Conservation (phyloP, 2,329 filamentous ascomycete species). For the Xylariaceae sp. region DNA sequence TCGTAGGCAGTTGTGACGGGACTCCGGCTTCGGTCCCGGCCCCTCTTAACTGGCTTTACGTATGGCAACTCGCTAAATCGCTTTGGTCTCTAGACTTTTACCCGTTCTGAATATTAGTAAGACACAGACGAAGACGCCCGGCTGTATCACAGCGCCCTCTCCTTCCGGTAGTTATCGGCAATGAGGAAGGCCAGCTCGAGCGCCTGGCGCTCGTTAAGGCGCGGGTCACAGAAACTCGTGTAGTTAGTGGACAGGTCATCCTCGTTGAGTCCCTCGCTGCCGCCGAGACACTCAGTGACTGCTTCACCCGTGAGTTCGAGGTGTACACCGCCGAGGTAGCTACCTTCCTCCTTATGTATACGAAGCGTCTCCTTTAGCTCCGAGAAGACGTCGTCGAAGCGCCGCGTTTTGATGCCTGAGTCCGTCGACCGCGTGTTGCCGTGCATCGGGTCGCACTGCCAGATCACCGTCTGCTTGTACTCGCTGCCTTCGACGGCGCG, state of each 20-base stretch:
- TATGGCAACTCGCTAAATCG: no score
- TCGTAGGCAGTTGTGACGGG: no score
- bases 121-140: no score
- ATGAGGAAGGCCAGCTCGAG: slow-evolving; percentile 91
- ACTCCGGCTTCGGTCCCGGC: no score
- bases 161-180: slow-evolving; percentile 65
- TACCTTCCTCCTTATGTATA: slow-evolving; percentile 77
- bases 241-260: slow-evolving; percentile 87
- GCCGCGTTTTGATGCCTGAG: slow-evolving; percentile 81
- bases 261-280: slow-evolving; percentile 79
- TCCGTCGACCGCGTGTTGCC: slow-evolving; percentile 68
- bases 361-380: slow-evolving; percentile 78
- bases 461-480: slow-evolving; percentile 64
- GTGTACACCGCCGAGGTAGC: slow-evolving; percentile 89
- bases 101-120: no score
- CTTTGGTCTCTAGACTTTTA: no score
- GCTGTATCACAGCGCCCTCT: slow-evolving; percentile 25
- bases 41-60: no score
- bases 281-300: slow-evolving; percentile 92
- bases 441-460: slow-evolving; percentile 99
- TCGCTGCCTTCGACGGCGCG: slow-evolving; percentile 78
- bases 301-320: slow-evolving; percentile 92
- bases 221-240: slow-evolving; percentile 90
- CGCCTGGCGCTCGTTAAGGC: slow-evolving; percentile 96
- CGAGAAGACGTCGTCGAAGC: slow-evolving; percentile 82